Percentiles rank a stretch among this genome's conserved stretches.
Evolutionary conservation across 352 stramenopile species (phyloP).

Genomic region (Globisporangium parvum): DNA sequence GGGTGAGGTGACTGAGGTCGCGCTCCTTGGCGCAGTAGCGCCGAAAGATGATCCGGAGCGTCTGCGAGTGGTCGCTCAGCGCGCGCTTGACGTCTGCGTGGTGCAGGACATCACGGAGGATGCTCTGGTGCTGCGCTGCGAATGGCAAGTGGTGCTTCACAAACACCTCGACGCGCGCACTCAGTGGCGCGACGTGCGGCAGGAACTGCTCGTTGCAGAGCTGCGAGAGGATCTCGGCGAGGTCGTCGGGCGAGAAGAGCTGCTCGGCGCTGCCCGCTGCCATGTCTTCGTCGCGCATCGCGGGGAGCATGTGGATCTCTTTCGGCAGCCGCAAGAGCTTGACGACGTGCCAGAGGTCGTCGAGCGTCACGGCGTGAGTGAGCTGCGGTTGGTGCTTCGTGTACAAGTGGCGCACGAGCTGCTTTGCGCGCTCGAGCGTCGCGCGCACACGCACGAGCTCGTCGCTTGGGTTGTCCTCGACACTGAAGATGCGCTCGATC

Average conservation of each 20-base stretch:
- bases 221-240: conserved; percentile 57
- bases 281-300: conserved; percentile 50
- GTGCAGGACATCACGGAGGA: conserved; percentile 52
- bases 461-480: conserved; percentile 41
- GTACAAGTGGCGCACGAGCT: conserved; percentile 54
- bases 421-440: conserved; percentile 47
- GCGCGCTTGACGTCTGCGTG: conserved; percentile 43
- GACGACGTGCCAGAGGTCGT: conserved; percentile 66
- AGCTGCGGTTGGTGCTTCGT: conserved; percentile 28
- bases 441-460: conserved; percentile 38
- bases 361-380: conserved; percentile 44
- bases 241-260: conserved; percentile 51
- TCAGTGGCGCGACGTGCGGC: conserved; percentile 40
- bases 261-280: conserved; percentile 35
- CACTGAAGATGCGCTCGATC: conserved; percentile 49
- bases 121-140: conserved; percentile 42
- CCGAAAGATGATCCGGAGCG: conserved; percentile 64
- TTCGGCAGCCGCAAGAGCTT: conserved; percentile 52
- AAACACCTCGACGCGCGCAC: conserved; percentile 60
- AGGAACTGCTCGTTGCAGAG: conserved; percentile 78
- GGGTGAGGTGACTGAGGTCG: conserved; percentile 26
- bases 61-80: conserved; percentile 47
- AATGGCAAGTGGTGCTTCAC: conserved; percentile 41
- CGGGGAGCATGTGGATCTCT: conserved; percentile 51
- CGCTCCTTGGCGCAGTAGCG: conserved; percentile 66